These are phyloP conservation scores for Arthrocladium fulminans DNA, from an alignment of 2,329 filamentous ascomycete species.

Conservation along the genomic window DNA sequence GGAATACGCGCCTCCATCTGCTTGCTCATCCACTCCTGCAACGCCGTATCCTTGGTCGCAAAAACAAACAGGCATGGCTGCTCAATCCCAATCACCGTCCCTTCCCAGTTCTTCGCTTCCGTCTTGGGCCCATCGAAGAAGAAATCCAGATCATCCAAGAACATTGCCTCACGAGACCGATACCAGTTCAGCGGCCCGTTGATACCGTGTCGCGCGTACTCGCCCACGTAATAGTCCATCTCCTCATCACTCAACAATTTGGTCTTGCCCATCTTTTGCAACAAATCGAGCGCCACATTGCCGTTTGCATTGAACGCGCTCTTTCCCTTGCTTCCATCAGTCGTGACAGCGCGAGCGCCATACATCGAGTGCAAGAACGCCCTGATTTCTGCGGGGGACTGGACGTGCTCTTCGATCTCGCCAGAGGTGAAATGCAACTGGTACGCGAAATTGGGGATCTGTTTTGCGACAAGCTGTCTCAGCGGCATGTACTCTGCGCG, in stretches of 20 bases:
- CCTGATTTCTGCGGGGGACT: constrained; percentile 53
- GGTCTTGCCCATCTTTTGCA: constrained; percentile 46
- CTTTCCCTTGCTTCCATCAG: constrained; percentile 33
- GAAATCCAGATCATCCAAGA: constrained; percentile 57
- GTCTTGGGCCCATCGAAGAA: constrained; percentile 15
- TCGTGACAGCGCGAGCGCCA: constrained; percentile 51
- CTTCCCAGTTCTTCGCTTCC: background rate
- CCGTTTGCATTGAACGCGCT: constrained; percentile 48
- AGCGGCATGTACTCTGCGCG: constrained; percentile 45
- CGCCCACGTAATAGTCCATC: constrained; percentile 64
- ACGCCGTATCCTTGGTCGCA: constrained; percentile 60
- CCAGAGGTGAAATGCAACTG: constrained; percentile 70
- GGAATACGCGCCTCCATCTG: constrained; percentile 56
- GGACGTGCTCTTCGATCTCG: constrained; percentile 52
- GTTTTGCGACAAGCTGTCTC: constrained; percentile 49
- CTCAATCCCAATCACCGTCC: constrained; percentile 8
- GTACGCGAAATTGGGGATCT: constrained; percentile 66
- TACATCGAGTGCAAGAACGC: constrained; percentile 65
- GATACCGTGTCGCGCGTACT: constrained; percentile 65
- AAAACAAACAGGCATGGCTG: constrained; percentile 58
- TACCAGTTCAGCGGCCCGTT: constrained; percentile 86
- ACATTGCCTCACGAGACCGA: constrained; percentile 62
- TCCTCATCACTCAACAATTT: constrained; percentile 57
- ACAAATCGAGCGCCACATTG: constrained; percentile 56
- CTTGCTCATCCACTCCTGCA: constrained; percentile 61